phyloP scores from a whole-genome alignment of 305 asterid species.

The Salvia sclarea region DNA sequence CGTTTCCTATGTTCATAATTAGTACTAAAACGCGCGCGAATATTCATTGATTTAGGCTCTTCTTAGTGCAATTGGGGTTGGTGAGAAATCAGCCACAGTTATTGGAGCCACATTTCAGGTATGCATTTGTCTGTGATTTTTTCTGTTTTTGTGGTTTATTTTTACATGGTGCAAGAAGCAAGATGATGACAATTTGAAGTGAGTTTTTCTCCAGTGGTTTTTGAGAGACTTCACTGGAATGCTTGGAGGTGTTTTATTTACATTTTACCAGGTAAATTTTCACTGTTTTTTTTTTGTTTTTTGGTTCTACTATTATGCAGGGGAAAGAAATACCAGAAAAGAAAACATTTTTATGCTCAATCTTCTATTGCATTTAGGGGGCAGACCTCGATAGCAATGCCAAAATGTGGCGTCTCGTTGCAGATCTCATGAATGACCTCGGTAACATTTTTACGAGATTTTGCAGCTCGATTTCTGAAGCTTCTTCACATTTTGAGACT shows the following conservation, averaged over 20 bases:
- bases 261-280: constrained; percentile 77
- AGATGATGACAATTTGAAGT: neutral
- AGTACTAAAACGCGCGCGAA: constrained; percentile 10
- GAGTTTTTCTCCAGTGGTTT: constrained; percentile 67
- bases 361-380: constrained; percentile 53
- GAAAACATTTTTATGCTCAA: neutral
- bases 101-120: constrained; percentile 98
- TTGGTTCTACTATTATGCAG: neutral
- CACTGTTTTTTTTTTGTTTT: constrained; percentile 14
- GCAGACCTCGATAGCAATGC: constrained; percentile 93
- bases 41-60: constrained; percentile 62
- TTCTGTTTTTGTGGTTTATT: neutral
- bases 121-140: neutral
- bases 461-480: neutral
- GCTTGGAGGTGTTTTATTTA: constrained; percentile 90
- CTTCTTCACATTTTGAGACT: constrained; percentile 15
- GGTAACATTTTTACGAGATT: constrained; percentile 45
- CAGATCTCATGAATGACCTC: constrained; percentile 97
- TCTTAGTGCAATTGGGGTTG: constrained; percentile 95
- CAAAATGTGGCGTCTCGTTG: constrained; percentile 99
- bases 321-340: constrained; percentile 6
- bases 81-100: constrained; percentile 94
- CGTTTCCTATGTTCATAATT: constrained; percentile 11
- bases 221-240: constrained; percentile 94
- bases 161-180: constrained; percentile 3